Base-by-base conservation (phyloP, 2,329 filamentous ascomycete genomes). In the Paecilomyces sp. region DNA sequence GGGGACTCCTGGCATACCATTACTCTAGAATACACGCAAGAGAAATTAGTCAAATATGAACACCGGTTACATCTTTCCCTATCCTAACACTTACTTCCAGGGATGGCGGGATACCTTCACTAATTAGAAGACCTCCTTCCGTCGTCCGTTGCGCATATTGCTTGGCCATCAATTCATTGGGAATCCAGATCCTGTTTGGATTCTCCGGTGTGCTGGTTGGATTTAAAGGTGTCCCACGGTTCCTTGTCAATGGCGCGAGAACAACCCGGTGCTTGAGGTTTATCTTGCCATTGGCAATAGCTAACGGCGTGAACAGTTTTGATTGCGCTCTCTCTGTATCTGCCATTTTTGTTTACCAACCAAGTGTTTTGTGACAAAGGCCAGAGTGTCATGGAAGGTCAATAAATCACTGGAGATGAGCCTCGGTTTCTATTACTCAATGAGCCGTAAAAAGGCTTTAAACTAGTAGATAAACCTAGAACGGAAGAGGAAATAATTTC, bases 191-290 rank as follows among this genome's bases (percentile, higher is more conserved):
- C 47, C 81, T 77, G 67, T 78, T 82, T 53, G 77, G 78, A 60
- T 71, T 77, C 63, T 82, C 79, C 0, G 74, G 65, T 0, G 77
- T 80, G 31, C 76, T 79, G 7, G 71, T 65, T 12, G 71, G 62
- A 11, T 74, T 75, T 41, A 77, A 57, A 3, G 82, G 80, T 5
- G 77, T 78, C 18, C 80, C 80, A 28, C 83, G 77, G 64, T 80
- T 81, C 18, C 83, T 78, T 4, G 83, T 85, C 58, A 85, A 68
- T 2, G 84, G 80, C 1, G 82, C 79, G 63, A 80, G 68, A 53
- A 82, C 73, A 25, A 85, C 70, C 57, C 83, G 79, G 64, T 85
- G 82, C 55, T 77, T 73, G 33, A 86, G 77, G 9, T 69, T 69
- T 52, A 80, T 74, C 52, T 77, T 77, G 61, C 82, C 77, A 68